phyloP scores from a whole-genome alignment of 768 basidiomycete species.

The Leucocoprinus leucothites region DNA sequence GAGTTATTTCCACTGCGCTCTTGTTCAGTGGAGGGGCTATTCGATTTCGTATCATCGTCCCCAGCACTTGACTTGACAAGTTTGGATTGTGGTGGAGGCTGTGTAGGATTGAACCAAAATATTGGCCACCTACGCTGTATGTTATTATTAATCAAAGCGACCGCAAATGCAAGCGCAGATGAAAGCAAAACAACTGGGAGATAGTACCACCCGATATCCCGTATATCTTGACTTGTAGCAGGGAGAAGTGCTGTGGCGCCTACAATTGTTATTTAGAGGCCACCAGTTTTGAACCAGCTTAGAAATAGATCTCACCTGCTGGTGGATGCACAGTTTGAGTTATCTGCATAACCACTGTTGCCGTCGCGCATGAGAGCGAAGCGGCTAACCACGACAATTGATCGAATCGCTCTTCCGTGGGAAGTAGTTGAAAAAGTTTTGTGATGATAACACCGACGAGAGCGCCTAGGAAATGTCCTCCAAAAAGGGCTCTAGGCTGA shows the following conservation, averaged over 20 bases:
- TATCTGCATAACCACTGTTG: conserved; percentile 49
- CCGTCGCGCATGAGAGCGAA: conserved; percentile 38
- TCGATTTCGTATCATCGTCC: no score
- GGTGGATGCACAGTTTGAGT: conserved; percentile 53
- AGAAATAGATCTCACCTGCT: conserved; percentile 31
- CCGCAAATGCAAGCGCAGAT: conserved; percentile 37
- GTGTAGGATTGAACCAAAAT: conserved; percentile 38
- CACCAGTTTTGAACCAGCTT: not conserved
- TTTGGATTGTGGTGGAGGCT: conserved; percentile 1
- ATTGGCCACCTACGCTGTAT: conserved; percentile 48
- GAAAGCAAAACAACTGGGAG: conserved; percentile 50
- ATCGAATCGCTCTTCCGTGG: conserved; percentile 37
- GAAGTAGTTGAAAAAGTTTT: conserved; percentile 46
- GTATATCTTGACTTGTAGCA: conserved; percentile 36
- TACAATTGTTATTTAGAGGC: conserved; percentile 9
- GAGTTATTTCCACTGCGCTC: no score
- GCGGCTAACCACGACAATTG: conserved; percentile 47
- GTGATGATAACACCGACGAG: conserved; percentile 47
- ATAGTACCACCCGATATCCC: conserved; percentile 50
- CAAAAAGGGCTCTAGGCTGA: conserved; percentile 48
- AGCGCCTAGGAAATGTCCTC: conserved; percentile 50
- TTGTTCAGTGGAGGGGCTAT: no score
- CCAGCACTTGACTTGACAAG: not conserved
- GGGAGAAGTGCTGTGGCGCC: conserved; percentile 53
- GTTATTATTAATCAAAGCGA: conserved; percentile 48